Percentiles rank a stretch among this genome's conserved stretches.
Evolutionary conservation across 2,329 filamentous ascomycete genomes (phyloP).

Genomic region (Knufia fluminis): DNA sequence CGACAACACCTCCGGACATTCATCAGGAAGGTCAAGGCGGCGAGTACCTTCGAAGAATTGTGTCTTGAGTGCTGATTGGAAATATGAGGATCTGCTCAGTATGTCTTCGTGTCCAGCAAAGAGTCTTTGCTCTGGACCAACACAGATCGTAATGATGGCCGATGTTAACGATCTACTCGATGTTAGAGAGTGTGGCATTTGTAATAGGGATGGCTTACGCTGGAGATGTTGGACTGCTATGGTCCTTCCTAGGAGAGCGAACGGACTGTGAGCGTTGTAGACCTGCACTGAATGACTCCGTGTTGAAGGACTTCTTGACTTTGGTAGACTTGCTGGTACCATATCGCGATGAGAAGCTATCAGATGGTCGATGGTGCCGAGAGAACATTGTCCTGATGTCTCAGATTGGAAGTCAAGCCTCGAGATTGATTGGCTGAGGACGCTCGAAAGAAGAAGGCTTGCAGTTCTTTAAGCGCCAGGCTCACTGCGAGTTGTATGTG

Average conservation of each 20-base stretch:
- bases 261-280: constrained; percentile 19
- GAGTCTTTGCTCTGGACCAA: constrained; percentile 73
- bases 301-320: constrained; percentile 28
- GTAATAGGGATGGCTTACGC: constrained; percentile 22
- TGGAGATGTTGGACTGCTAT: constrained; percentile 26
- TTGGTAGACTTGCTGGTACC: constrained; percentile 33
- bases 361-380: constrained; percentile 21
- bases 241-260: constrained; percentile 19
- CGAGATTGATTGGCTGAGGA: constrained; percentile 43
- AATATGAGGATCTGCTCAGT: constrained; percentile 69
- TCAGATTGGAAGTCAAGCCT: constrained; percentile 22
- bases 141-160: constrained; percentile 67
- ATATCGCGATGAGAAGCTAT: constrained; percentile 34
- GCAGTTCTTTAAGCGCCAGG: constrained; percentile 6
- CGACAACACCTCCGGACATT: constrained; percentile 84
- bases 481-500: background rate
- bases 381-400: constrained; percentile 12
- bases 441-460: constrained; percentile 30
- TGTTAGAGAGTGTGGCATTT: no score
- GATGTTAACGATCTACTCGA: constrained; percentile 47
- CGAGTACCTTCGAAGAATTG: constrained; percentile 58
- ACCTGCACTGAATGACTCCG: constrained; percentile 22
- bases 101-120: constrained; percentile 89
- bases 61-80: constrained; percentile 54
- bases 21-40: constrained; percentile 70